Evolutionary conservation across 2,329 filamentous ascomycete species (phyloP).

Genomic region (Ambrosiella cleistominuta): DNA sequence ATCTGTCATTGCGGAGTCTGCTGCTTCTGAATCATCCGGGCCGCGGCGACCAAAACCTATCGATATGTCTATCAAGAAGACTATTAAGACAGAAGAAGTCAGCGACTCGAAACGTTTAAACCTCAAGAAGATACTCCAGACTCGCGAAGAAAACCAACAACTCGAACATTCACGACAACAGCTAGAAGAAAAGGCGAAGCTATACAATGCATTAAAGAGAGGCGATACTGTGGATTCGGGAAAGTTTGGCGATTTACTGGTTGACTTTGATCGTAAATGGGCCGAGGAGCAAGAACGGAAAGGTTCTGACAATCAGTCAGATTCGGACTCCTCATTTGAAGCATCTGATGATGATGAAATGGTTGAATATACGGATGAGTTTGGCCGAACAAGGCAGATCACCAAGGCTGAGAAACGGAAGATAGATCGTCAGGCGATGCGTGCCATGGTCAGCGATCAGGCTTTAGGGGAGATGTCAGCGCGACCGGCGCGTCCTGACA

Average conservation of each 20-base stretch:
- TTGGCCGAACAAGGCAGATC: slow-evolving; percentile 62
- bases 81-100: not conserved
- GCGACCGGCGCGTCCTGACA: slow-evolving; percentile 19
- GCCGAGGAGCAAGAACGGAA: slow-evolving; percentile 44
- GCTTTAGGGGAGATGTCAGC: not conserved
- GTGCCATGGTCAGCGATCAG: not conserved
- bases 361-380: slow-evolving; percentile 84
- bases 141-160: slow-evolving; percentile 42
- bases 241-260: slow-evolving; percentile 47
- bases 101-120: not conserved
- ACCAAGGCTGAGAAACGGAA: slow-evolving; percentile 51
- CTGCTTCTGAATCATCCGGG: slow-evolving; percentile 17
- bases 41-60: not conserved
- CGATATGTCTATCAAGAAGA: slow-evolving; percentile 1
- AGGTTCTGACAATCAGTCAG: slow-evolving; percentile 26
- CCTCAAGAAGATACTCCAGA: slow-evolving; percentile 25
- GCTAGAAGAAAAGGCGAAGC: slow-evolving; percentile 76
- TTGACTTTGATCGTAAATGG: slow-evolving; percentile 97
- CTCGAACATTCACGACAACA: slow-evolving; percentile 56
- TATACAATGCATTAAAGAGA: slow-evolving; percentile 80
- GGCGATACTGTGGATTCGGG: slow-evolving; percentile 62
- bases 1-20: slow-evolving; percentile 49
- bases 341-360: slow-evolving; percentile 34
- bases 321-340: slow-evolving; percentile 14
- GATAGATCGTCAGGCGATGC: slow-evolving; percentile 33